phyloP scores from a whole-genome alignment of 495 filamentous ascomycete species.

The Tuber magnatum region DNA sequence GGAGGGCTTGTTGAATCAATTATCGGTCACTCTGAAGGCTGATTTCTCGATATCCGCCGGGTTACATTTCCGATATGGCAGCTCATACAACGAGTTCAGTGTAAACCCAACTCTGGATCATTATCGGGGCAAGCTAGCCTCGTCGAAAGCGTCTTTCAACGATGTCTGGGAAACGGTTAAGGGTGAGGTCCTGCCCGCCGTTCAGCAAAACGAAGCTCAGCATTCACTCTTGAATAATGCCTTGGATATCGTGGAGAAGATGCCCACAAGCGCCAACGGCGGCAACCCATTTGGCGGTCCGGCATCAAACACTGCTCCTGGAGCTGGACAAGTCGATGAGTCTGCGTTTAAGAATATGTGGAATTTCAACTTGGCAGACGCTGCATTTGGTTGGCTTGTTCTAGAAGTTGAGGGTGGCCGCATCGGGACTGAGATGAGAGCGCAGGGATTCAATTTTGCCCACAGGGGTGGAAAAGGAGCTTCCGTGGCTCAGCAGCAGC shows the following conservation, averaged over 20 bases:
- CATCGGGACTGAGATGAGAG: conserved; percentile 96
- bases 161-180: conserved; percentile 99
- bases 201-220: conserved; percentile 85
- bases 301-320: conserved; percentile 54
- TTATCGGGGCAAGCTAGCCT: conserved; percentile 98
- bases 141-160: conserved; percentile 96
- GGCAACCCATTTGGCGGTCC: conserved; percentile 94
- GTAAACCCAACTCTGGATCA: conserved; percentile 97
- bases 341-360: conserved; percentile 99
- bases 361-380: conserved; percentile 99
- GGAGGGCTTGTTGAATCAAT: conserved; percentile 94
- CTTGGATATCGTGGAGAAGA: conserved; percentile 83
- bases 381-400: conserved; percentile 91
- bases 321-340: conserved; percentile 86
- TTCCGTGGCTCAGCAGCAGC: conserved; percentile 34
- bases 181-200: conserved; percentile 84
- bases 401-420: conserved; percentile 87
- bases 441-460: conserved; percentile 98
- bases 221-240: conserved; percentile 85
- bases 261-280: conserved; percentile 88
- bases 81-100: conserved; percentile 99
- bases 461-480: conserved; percentile 64
- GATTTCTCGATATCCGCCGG: conserved; percentile 98
- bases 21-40: conserved; percentile 94
- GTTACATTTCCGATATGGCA: conserved; percentile 97